A percentile compares a stretch with the other conserved stretches of the same genome.
These are phyloP conservation scores for Trichocomaceae sp. DNA, from an alignment of 2,329 filamentous ascomycete genomes.

Conservation along the genomic window DNA sequence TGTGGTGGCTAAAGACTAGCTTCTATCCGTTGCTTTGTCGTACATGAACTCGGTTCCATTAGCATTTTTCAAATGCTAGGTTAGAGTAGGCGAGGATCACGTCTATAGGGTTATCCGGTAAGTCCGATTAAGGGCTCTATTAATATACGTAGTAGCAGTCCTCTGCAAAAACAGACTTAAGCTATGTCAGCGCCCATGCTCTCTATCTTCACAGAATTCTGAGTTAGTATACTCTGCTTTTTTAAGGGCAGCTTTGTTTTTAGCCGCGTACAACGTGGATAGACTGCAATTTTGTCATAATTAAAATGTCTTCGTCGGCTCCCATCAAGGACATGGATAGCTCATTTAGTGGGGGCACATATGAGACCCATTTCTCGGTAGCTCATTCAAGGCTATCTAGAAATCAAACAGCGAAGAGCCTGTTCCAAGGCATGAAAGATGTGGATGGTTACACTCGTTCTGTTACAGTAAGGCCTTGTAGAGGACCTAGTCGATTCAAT, in stretches of 20 bases:
- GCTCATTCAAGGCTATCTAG: neutral
- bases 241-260: neutral
- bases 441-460: slow-evolving; percentile 11
- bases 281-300: neutral
- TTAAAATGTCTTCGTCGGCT: slow-evolving; percentile 1
- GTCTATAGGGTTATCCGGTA: neutral
- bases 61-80: neutral
- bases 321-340: neutral
- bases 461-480: slow-evolving; percentile 5
- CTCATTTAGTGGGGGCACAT: slow-evolving; percentile 2
- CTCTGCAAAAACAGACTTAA: neutral
- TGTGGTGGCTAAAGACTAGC: neutral
- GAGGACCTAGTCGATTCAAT: neutral
- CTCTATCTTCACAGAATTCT: neutral
- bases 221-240: neutral
- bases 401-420: slow-evolving; percentile 6
- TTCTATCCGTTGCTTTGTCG: neutral
- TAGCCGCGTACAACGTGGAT: neutral
- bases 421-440: slow-evolving; percentile 7
- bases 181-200: neutral
- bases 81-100: slow-evolving; percentile 5
- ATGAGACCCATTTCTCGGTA: neutral
- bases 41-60: slow-evolving; percentile 1
- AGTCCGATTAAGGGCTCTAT: neutral
- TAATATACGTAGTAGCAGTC: neutral